Percentiles rank a stretch among this genome's conserved stretches.
Conservation (phyloP, 2,329 filamentous ascomycete genomes). For the Xylaria sp. region DNA sequence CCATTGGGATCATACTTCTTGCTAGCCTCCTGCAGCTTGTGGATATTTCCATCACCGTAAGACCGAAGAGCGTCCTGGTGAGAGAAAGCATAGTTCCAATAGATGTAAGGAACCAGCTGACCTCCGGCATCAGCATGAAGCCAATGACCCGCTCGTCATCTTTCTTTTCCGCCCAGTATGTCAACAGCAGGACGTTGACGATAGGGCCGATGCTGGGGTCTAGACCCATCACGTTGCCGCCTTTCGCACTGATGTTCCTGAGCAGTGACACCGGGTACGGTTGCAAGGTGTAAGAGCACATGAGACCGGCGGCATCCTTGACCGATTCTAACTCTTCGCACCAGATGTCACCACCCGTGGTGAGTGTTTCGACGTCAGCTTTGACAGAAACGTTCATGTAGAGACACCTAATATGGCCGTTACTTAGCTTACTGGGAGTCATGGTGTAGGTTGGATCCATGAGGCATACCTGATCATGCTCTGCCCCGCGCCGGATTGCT, state of each 20-base stretch:
- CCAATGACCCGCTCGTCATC: not conserved
- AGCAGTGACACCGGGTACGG: conserved; percentile 3
- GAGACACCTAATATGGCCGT: conserved; percentile 1
- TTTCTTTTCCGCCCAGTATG: not conserved
- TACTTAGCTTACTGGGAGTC: conserved; percentile 1
- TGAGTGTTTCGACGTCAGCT: conserved; percentile 2
- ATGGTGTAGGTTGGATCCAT: not conserved
- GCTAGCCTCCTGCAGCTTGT: no score
- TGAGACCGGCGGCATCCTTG: conserved; percentile 6
- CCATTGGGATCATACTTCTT: no score
- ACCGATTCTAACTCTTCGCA: conserved; percentile 7
- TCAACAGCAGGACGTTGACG: no score
- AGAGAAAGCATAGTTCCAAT: no score
- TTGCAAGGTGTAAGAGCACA: conserved; percentile 7
- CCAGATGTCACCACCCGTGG: conserved; percentile 4
- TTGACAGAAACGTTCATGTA: conserved; percentile 8
- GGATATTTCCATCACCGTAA: no score
- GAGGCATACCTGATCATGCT: conserved; percentile 6
- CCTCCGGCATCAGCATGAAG: not conserved
- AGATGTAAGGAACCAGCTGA: no score
- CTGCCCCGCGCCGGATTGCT: conserved; percentile 1
- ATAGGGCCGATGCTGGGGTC: no score
- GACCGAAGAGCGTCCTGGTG: no score
- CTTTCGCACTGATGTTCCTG: not conserved
- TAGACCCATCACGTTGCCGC: no score